Conservation (phyloP, 345 rosid genomes). For the Boechera divaricarpa region DNA sequence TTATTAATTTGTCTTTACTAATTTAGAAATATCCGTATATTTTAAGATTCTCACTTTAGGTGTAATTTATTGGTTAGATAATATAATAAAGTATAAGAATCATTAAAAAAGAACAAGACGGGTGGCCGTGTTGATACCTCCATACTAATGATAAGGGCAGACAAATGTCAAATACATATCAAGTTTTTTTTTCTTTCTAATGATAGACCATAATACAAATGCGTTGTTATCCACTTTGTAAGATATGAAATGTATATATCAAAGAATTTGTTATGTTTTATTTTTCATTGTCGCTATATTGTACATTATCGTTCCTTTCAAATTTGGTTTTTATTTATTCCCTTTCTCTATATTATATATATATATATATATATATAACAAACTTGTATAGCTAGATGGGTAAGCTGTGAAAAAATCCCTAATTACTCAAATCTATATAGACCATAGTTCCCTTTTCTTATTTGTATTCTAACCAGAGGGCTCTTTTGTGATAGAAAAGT, state of each 20-base stretch:
- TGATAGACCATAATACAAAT: constrained; percentile 17
- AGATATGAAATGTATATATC: constrained; percentile 1
- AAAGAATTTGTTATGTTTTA: constrained; percentile 3
- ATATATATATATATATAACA: too few species aligned
- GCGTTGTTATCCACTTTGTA: constrained; percentile 28
- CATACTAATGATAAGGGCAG: constrained; percentile 15
- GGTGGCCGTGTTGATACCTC: constrained; percentile 29
- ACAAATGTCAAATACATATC: constrained; percentile 22
- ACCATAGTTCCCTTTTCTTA: constrained; percentile 1
- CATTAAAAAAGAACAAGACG: not conserved
- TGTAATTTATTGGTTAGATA: not conserved
- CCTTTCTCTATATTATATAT: not conserved
- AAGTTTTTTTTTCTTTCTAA: not conserved
- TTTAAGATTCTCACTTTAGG: constrained; percentile 17
- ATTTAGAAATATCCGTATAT: not conserved
- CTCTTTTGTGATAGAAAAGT: not conserved
- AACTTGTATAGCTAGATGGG: not conserved
- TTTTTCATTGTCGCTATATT: not conserved
- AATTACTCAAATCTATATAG: not conserved
- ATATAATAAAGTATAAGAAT: not conserved
- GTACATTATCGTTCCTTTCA: not conserved
- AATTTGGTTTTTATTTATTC: not conserved
- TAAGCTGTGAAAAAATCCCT: not conserved
- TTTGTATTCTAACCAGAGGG: not conserved
- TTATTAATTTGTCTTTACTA: not conserved